These are phyloP conservation scores for Selenicereus undatus DNA, from an alignment of 148 eudicot genomes.

Conservation along the genomic window DNA sequence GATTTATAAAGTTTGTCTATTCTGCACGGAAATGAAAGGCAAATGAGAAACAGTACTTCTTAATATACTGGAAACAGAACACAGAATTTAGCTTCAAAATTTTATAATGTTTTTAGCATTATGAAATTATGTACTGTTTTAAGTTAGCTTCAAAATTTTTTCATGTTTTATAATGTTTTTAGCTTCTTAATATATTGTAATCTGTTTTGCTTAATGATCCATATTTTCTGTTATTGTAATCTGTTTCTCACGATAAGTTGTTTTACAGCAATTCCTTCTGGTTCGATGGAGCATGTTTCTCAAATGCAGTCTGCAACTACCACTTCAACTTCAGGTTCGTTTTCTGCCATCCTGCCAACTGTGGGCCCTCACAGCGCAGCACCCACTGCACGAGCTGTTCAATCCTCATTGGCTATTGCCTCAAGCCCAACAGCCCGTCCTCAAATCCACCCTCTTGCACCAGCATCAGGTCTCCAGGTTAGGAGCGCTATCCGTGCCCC, in stretches of 20 bases:
- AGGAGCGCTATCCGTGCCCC: conserved; percentile 40
- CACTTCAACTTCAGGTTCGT: conserved; percentile 26
- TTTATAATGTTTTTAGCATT: no score
- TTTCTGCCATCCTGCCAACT: conserved; percentile 25
- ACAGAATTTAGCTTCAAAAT: no score
- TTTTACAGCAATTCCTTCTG: conserved; percentile 43
- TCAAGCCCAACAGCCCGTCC: conserved; percentile 30
- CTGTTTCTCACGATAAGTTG: conserved; percentile 5
- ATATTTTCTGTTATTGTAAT: not conserved
- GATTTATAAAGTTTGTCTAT: no score
- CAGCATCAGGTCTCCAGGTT: conserved; percentile 26
- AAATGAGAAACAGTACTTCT: no score
- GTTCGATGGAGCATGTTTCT: conserved; percentile 31
- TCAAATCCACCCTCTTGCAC: conserved; percentile 31
- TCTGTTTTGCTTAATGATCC: not conserved
- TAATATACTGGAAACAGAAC: no score
- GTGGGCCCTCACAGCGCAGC: conserved; percentile 23
- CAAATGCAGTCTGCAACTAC: conserved; percentile 26
- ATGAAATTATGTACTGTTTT: no score
- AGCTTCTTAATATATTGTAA: no score
- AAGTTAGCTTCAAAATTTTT: no score
- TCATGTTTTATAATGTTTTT: no score
- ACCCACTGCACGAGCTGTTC: conserved; percentile 30
- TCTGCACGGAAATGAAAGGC: no score
- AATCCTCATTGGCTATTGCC: conserved; percentile 27